Conservation (phyloP, 2,329 filamentous ascomycete species). For the Tolypocladium inflatum region DNA sequence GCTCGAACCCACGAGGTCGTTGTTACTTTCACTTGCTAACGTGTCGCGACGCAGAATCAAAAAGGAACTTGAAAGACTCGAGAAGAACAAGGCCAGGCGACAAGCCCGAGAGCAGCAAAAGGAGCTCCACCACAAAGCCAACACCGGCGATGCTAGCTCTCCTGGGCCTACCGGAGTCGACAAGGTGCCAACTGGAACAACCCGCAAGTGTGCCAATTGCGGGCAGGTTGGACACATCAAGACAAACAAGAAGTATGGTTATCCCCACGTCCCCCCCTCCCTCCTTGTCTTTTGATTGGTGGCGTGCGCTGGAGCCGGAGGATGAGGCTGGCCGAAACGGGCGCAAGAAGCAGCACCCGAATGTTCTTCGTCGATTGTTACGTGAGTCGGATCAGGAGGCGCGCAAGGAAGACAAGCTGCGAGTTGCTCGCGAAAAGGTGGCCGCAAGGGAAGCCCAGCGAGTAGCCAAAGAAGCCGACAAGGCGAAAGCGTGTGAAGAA, state of each 20-base stretch:
- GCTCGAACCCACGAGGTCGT: not conserved
- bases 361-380: conserved; percentile 10
- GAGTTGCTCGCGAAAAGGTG: conserved; percentile 5
- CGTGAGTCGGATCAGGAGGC: conserved; percentile 12
- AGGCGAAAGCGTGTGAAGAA: not conserved
- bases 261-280: conserved; percentile 17
- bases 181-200: conserved; percentile 56
- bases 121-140: conserved; percentile 42
- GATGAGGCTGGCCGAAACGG: conserved; percentile 2
- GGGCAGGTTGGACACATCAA: conserved; percentile 97
- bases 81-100: conserved; percentile 85
- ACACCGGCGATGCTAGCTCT: conserved; percentile 36
- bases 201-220: conserved; percentile 94
- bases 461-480: conserved; percentile 1
- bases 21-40: not conserved
- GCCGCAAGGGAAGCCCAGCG: conserved; percentile 1
- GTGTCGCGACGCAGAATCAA: conserved; percentile 21
- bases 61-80: conserved; percentile 69
- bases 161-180: conserved; percentile 34
- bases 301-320: conserved; percentile 8
- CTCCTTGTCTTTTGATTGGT: conserved; percentile 23
- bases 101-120: conserved; percentile 88
- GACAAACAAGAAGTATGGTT: conserved; percentile 88
- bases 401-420: conserved; percentile 2
- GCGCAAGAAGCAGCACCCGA: conserved; percentile 8